These are phyloP conservation scores for Claviceps lovelessii DNA, from an alignment of 2,329 filamentous ascomycete genomes.

Conservation along the genomic window DNA sequence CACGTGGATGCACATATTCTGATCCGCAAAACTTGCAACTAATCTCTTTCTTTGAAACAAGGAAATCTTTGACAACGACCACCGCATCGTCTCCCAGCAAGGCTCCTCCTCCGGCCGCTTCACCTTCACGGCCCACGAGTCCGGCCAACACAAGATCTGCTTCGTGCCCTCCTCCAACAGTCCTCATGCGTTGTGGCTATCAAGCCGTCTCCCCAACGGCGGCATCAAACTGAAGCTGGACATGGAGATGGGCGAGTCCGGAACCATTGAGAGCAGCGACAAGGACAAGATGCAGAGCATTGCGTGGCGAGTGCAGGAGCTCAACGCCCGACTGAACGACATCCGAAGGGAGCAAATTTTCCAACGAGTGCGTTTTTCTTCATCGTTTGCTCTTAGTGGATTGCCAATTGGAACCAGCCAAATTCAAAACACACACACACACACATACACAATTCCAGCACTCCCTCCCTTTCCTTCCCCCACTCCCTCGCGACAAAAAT, in stretches of 20 bases:
- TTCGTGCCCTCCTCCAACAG: conserved; percentile 71
- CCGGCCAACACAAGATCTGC: conserved; percentile 92
- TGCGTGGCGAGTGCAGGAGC: conserved; percentile 71
- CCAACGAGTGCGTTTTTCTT: conserved; percentile 55
- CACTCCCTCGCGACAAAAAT: neutral
- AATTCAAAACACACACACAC: no score
- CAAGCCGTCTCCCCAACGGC: conserved; percentile 47
- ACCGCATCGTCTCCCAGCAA: conserved; percentile 82
- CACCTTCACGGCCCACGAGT: conserved; percentile 87
- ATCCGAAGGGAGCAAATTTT: conserved; percentile 92
- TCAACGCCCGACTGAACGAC: conserved; percentile 76
- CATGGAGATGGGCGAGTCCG: conserved; percentile 86
- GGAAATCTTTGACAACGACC: conserved; percentile 95
- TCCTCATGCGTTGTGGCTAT: conserved; percentile 54
- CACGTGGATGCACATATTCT: neutral
- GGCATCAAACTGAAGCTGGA: conserved; percentile 77
- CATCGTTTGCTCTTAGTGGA: neutral
- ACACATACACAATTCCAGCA: neutral
- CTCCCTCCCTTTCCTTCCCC: neutral
- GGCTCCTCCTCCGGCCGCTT: conserved; percentile 67
- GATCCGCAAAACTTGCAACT: neutral
- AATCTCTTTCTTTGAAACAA: conserved; percentile 15
- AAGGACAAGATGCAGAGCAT: conserved; percentile 89
- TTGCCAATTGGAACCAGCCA: neutral
- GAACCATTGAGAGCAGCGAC: conserved; percentile 82